Conservation (phyloP, 1,284 basidiomycete species). For the Flammula alnicola region DNA sequence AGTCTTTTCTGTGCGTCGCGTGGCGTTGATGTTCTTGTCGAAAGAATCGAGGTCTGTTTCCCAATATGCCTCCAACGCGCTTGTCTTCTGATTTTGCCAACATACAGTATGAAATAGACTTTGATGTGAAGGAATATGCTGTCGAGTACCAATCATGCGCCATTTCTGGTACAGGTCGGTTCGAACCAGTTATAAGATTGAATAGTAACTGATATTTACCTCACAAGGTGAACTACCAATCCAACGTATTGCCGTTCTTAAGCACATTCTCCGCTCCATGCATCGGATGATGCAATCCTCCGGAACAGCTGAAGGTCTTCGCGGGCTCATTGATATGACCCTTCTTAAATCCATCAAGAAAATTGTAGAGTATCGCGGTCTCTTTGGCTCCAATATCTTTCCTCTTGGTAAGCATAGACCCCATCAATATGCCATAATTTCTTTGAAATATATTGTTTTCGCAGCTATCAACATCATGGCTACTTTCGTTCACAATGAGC, state of each 20-base stretch:
- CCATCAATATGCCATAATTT: neutral
- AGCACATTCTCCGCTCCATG: conserved; percentile 91
- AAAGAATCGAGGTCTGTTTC: conserved; percentile 79
- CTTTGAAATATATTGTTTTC: conserved; percentile 10
- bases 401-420: conserved; percentile 64
- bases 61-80: neutral
- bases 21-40: conserved; percentile 87
- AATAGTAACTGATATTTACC: conserved; percentile 1
- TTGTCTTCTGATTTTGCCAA: neutral
- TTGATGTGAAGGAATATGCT: conserved; percentile 64
- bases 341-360: conserved; percentile 87
- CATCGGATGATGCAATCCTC: conserved; percentile 97
- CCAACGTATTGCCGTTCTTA: conserved; percentile 75
- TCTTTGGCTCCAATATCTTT: conserved; percentile 89
- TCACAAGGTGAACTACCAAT: conserved; percentile 65
- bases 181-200: neutral
- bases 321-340: conserved; percentile 93
- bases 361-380: conserved; percentile 81
- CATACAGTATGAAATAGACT: conserved; percentile 76
- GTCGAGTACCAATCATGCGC: conserved; percentile 50
- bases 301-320: conserved; percentile 91
- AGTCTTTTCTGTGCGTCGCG: conserved; percentile 85
- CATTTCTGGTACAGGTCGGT: conserved; percentile 58
- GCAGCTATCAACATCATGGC: conserved; percentile 96
- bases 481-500: conserved; percentile 98